A percentile compares a stretch with the other conserved stretches of the same genome.
These are phyloP conservation scores for Rhodotorula sp. DNA, from an alignment of 1,284 basidiomycete genomes.

Conservation along the genomic window DNA sequence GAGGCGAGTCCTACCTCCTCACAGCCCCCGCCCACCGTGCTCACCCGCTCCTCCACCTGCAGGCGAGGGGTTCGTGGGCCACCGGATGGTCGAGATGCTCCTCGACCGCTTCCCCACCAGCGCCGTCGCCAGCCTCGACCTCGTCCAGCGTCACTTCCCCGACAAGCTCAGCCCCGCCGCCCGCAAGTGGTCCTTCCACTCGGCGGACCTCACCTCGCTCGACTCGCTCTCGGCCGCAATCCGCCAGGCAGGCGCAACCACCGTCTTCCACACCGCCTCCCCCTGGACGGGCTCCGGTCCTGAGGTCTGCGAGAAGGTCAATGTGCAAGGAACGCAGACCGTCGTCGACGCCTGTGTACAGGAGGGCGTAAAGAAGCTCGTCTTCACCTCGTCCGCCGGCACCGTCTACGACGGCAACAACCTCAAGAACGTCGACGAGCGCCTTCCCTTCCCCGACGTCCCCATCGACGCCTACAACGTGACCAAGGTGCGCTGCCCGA, in stretches of 20 bases:
- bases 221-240: constrained; percentile 71
- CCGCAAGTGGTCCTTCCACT: constrained; percentile 63
- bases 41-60: not conserved
- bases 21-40: not conserved
- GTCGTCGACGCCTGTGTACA: constrained; percentile 78
- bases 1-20: constrained; percentile 28
- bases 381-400: constrained; percentile 93
- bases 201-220: constrained; percentile 80
- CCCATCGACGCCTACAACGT: constrained; percentile 92
- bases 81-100: constrained; percentile 83
- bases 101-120: constrained; percentile 71
- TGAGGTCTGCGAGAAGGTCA: constrained; percentile 86
- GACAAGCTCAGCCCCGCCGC: constrained; percentile 47
- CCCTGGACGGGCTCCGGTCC: constrained; percentile 69
- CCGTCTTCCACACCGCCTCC: constrained; percentile 94
- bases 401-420: constrained; percentile 85
- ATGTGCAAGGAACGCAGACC: constrained; percentile 85
- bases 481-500: constrained; percentile 64
- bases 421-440: constrained; percentile 86
- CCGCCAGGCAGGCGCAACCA: constrained; percentile 73
- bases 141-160: constrained; percentile 77
- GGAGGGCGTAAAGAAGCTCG: constrained; percentile 73
- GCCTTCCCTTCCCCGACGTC: constrained; percentile 71
- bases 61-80: constrained; percentile 74
- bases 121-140: constrained; percentile 70